Evolutionary conservation across 2,329 filamentous ascomycete genomes (phyloP).

Genomic region (Trichoderma brevicompactum): DNA sequence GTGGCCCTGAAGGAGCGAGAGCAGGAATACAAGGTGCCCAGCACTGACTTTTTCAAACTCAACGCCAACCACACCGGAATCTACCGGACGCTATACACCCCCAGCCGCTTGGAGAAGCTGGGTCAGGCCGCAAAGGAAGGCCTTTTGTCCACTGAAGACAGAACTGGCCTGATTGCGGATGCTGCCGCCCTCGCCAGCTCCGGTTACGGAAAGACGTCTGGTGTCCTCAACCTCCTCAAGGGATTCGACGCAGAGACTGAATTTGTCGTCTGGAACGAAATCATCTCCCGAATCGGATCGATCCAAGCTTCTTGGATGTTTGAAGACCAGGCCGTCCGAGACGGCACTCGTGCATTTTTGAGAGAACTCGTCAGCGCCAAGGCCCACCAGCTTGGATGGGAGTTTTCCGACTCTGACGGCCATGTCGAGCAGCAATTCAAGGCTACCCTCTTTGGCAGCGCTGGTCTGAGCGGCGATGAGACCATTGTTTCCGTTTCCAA

Average conservation of each 20-base stretch:
- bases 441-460: slow-evolving; percentile 82
- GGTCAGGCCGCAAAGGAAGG: slow-evolving; percentile 76
- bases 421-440: slow-evolving; percentile 96
- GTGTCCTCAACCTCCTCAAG: slow-evolving; percentile 81
- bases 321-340: slow-evolving; percentile 72
- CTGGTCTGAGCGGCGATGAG: slow-evolving; percentile 80
- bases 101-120: slow-evolving; percentile 83
- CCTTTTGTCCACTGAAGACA: slow-evolving; percentile 83
- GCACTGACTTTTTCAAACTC: slow-evolving; percentile 91
- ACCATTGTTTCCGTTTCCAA: slow-evolving; percentile 77
- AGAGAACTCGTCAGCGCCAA: slow-evolving; percentile 75
- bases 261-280: slow-evolving; percentile 95
- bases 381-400: slow-evolving; percentile 86
- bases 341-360: slow-evolving; percentile 83
- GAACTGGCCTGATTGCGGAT: slow-evolving; percentile 93
- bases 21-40: slow-evolving; percentile 74
- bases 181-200: slow-evolving; percentile 87
- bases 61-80: slow-evolving; percentile 94
- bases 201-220: slow-evolving; percentile 92
- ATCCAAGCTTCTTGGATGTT: slow-evolving; percentile 81
- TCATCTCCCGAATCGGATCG: slow-evolving; percentile 76
- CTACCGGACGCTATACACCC: slow-evolving; percentile 86
- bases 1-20: slow-evolving; percentile 59
- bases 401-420: slow-evolving; percentile 80
- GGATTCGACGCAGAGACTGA: slow-evolving; percentile 82